Conservation (phyloP, 2,329 filamentous ascomycete species). For the Arthrobotrys pseudoclavata region DNA sequence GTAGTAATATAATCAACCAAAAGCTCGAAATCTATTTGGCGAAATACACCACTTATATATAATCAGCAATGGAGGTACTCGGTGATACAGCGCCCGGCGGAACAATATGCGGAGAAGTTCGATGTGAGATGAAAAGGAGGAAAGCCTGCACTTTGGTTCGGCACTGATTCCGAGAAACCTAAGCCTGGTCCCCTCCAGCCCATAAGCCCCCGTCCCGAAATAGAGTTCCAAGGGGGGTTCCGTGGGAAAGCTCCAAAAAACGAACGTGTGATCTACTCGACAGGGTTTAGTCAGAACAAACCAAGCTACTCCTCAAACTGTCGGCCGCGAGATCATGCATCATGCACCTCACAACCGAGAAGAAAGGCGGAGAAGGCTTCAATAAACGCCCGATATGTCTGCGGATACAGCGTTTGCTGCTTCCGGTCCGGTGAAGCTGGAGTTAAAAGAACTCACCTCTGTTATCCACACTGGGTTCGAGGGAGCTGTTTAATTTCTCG, state of each 20-base stretch:
- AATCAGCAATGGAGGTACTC: neutral
- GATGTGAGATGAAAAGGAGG: conserved; percentile 25
- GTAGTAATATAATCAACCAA: neutral
- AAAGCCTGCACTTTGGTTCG: conserved; percentile 16
- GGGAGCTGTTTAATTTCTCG: neutral
- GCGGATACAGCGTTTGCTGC: neutral
- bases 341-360: neutral
- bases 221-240: conserved; percentile 30
- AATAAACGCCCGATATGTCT: conserved; percentile 10
- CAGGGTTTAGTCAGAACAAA: conserved; percentile 9
- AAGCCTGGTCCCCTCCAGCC: conserved; percentile 8
- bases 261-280: conserved; percentile 18
- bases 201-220: conserved; percentile 11
- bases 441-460: neutral
- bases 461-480: neutral
- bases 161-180: conserved; percentile 24
- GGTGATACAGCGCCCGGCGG: conserved; percentile 13
- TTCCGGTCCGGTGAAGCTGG: neutral
- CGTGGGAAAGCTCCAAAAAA: conserved; percentile 15
- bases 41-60: conserved; percentile 16
- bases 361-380: neutral
- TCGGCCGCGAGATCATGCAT: neutral
- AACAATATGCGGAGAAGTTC: conserved; percentile 24
- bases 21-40: neutral
- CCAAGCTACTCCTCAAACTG: conserved; percentile 5